A percentile compares a stretch with the other conserved stretches of the same genome.
phyloP scores from a whole-genome alignment of 768 basidiomycete species.

The Mrakia gelida region DNA sequence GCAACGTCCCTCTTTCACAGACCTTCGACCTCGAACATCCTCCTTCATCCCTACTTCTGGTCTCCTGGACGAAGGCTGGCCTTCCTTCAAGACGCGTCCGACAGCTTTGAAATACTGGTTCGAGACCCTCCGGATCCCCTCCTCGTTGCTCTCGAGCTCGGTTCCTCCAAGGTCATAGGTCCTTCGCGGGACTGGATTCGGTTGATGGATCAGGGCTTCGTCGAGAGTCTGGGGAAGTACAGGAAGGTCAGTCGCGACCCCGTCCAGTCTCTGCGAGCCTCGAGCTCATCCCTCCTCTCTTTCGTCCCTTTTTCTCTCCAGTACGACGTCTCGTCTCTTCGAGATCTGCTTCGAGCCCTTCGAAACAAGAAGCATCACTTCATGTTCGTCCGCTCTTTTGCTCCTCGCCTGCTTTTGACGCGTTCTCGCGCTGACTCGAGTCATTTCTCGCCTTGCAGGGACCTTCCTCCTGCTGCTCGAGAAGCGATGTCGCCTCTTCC shows the following conservation, averaged over 20 bases:
- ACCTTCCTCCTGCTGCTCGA: conserved; percentile 77
- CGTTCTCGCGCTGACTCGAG: background rate
- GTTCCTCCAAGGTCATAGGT: conserved; percentile 68
- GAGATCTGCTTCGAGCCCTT: conserved; percentile 85
- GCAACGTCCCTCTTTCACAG: conserved; percentile 1
- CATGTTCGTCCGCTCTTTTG: background rate
- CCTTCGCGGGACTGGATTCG: conserved; percentile 73
- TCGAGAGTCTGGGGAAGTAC: conserved; percentile 94
- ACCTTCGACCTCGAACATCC: conserved; percentile 65
- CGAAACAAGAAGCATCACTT: conserved; percentile 64
- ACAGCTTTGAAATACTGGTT: conserved; percentile 96
- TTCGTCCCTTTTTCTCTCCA: background rate
- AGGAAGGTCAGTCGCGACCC: conserved; percentile 54
- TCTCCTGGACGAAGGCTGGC: conserved; percentile 73
- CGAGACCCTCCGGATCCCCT: conserved; percentile 78
- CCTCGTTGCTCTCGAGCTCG: conserved; percentile 68
- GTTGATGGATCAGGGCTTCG: conserved; percentile 78
- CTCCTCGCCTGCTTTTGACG: background rate
- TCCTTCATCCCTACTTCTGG: conserved; percentile 97
- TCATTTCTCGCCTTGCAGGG: conserved; percentile 41
- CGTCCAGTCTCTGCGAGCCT: background rate
- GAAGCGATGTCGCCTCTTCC: conserved; percentile 86
- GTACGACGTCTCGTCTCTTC: conserved; percentile 84
- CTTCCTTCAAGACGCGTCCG: conserved; percentile 96
- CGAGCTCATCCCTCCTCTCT: background rate